phyloP scores from a whole-genome alignment of 345 rosid species.

The Arabis alpina region DNA sequence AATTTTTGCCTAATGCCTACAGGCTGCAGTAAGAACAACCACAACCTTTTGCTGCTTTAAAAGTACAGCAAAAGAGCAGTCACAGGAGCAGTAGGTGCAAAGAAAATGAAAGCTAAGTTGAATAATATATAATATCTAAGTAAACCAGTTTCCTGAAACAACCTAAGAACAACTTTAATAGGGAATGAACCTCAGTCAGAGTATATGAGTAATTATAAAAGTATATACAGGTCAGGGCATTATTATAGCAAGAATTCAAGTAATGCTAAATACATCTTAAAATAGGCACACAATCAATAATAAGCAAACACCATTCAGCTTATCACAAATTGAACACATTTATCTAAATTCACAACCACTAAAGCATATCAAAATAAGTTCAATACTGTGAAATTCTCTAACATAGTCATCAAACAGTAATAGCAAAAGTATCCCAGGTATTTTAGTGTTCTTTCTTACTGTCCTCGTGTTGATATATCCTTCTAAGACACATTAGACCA shows the following conservation, averaged over 20 bases:
- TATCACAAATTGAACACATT: conserved; percentile 5
- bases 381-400: not conserved
- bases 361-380: conserved; percentile 22
- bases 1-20: conserved; percentile 7
- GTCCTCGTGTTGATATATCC: conserved; percentile 19
- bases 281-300: conserved; percentile 6
- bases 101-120: conserved; percentile 6
- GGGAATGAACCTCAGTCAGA: not conserved
- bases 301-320: conserved; percentile 15
- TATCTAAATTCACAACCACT: conserved; percentile 18
- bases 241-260: conserved; percentile 2
- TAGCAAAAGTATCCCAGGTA: conserved; percentile 3
- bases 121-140: not conserved
- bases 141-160: not conserved
- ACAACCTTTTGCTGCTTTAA: not conserved
- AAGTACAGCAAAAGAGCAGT: conserved; percentile 15
- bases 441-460: conserved; percentile 24
- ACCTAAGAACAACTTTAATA: conserved; percentile 14
- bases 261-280: conserved; percentile 4
- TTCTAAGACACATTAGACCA: conserved; percentile 21
- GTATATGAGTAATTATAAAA: conserved; percentile 4
- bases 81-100: conserved; percentile 6
- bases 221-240: not conserved
- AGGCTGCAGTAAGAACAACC: conserved; percentile 8
- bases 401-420: conserved; percentile 16